Evolutionary conservation across 169 alveolate genomes (phyloP).

Genomic region (Eimeria tenella): DNA sequence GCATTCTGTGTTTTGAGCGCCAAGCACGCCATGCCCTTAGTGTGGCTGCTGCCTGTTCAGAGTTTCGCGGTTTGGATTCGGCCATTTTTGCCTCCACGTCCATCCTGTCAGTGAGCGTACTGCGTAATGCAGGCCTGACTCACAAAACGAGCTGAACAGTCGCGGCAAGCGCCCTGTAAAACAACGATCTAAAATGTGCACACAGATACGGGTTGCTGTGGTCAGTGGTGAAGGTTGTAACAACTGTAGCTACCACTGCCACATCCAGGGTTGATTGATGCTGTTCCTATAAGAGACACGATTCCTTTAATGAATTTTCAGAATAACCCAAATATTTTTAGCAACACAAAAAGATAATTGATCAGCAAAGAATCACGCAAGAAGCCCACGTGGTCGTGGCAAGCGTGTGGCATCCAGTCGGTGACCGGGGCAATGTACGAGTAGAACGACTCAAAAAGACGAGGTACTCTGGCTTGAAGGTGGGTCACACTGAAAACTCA

Average conservation of each 20-base stretch:
- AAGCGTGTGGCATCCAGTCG: conserved; percentile 42
- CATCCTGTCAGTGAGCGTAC: conserved; percentile 21
- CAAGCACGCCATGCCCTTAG: conserved; percentile 74
- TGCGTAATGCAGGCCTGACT: not conserved
- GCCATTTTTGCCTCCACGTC: conserved; percentile 59
- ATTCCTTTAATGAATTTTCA: not conserved
- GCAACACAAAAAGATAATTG: not conserved
- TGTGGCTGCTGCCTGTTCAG: conserved; percentile 66
- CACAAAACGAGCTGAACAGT: not conserved
- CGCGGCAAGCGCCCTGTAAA: not conserved
- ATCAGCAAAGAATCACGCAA: conserved; percentile 44
- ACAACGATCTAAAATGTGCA: not conserved
- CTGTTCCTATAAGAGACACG: not conserved
- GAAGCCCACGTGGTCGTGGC: conserved; percentile 45
- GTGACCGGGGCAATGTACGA: conserved; percentile 47
- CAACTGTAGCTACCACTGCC: not conserved
- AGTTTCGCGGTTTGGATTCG: conserved; percentile 46
- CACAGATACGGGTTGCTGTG: not conserved
- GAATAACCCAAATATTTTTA: not conserved
- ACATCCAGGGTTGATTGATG: not conserved
- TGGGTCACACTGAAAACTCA: conserved; percentile 9
- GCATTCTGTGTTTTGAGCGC: conserved; percentile 67
- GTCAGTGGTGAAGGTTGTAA: not conserved
- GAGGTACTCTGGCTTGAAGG: not conserved
- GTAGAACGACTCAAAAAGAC: not conserved